Conservation (phyloP, 495 filamentous ascomycete species). For the Penicillium robsamsonii region DNA sequence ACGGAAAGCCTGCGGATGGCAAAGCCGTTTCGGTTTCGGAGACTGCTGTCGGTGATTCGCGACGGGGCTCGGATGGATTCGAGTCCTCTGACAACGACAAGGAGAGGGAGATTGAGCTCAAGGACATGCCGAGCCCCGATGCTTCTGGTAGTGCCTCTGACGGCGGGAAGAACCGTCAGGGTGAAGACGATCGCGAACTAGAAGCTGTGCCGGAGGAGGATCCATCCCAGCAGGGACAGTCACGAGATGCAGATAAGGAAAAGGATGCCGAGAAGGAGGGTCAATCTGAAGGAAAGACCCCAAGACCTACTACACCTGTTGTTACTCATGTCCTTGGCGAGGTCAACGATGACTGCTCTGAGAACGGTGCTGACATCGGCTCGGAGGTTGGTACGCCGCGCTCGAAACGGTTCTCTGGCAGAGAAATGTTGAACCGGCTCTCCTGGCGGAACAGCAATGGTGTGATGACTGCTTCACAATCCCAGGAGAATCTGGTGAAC, state of each 20-base stretch:
- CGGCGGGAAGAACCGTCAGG: conserved; percentile 15
- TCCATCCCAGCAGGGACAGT: conserved; percentile 5
- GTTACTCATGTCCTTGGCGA: conserved; percentile 16
- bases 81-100: conserved; percentile 25
- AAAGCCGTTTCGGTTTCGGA: conserved; percentile 22
- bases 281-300: neutral
- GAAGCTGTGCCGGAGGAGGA: conserved; percentile 27
- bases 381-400: conserved; percentile 34
- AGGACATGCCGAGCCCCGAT: conserved; percentile 29
- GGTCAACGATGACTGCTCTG: conserved; percentile 31
- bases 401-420: conserved; percentile 32
- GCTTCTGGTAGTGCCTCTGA: conserved; percentile 26
- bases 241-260: neutral
- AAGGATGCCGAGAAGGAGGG: neutral
- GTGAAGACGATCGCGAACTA: conserved; percentile 2
- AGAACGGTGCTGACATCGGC: conserved; percentile 37
- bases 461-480: conserved; percentile 17
- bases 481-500: conserved; percentile 26
- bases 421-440: conserved; percentile 19
- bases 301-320: conserved; percentile 11
- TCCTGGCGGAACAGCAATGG: conserved; percentile 19
- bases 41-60: conserved; percentile 34
- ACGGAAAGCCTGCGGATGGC: conserved; percentile 31
- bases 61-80: conserved; percentile 23
- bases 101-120: conserved; percentile 39